These are phyloP conservation scores for Sanghuangporus weigelae DNA, from an alignment of 1,284 basidiomycete genomes.

Conservation along the genomic window DNA sequence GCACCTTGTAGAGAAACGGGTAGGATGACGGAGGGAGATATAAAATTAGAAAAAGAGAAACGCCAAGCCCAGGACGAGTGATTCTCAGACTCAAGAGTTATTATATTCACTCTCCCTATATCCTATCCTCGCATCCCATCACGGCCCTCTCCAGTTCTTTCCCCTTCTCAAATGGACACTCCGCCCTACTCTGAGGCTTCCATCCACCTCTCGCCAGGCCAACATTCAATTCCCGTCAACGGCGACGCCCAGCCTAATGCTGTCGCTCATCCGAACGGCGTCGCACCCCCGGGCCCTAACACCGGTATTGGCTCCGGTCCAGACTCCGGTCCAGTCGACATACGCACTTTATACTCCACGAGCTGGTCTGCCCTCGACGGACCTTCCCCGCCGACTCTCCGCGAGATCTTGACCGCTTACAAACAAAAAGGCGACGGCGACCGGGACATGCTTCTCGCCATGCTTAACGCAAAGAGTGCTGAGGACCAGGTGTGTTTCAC, in stretches of 20 bases:
- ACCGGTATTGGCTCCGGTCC: not conserved
- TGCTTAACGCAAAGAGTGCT: slow-evolving; percentile 84
- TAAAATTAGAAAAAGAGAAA: not conserved
- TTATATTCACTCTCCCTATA: not conserved
- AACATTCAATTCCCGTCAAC: slow-evolving; percentile 22
- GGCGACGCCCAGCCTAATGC: not conserved
- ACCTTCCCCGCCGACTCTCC: slow-evolving; percentile 69
- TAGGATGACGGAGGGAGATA: not conserved
- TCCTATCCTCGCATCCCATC: not conserved
- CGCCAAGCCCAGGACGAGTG: not conserved
- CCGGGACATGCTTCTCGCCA: slow-evolving; percentile 81
- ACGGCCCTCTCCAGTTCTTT: not conserved
- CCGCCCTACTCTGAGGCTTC: slow-evolving; percentile 25
- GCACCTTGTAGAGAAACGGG: not conserved
- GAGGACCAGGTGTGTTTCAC: slow-evolving; percentile 70
- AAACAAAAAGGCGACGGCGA: slow-evolving; percentile 81
- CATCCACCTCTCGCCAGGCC: slow-evolving; percentile 17
- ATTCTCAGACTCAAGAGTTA: not conserved
- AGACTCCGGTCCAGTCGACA: slow-evolving; percentile 31
- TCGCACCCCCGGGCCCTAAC: not conserved
- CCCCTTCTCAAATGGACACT: slow-evolving; percentile 22
- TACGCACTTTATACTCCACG: slow-evolving; percentile 34
- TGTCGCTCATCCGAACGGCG: not conserved
- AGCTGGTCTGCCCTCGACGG: slow-evolving; percentile 45
- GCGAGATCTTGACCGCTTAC: slow-evolving; percentile 83